Base-by-base conservation (phyloP, 768 basidiomycete species). In the Sporobolomyces pararoseus region DNA sequence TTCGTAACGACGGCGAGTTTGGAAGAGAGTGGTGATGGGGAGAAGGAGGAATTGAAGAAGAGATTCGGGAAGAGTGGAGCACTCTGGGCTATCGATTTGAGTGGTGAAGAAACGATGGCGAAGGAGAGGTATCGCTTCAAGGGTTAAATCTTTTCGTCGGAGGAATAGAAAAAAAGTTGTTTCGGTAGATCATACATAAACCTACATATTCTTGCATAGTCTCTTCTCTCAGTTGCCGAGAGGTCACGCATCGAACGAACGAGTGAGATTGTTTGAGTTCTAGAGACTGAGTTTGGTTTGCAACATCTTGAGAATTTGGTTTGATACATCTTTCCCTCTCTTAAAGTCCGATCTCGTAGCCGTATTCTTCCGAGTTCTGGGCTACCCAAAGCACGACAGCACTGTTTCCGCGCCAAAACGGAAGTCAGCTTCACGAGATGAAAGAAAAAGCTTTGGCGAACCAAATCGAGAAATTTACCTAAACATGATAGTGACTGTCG, bases 321-420 rank as follows among this genome's bases (percentile, higher is more conserved):
- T n/a, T 42, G 39, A 42, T 9, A 42, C 10, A 9, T 42, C 10
- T 42, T 9, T 17, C 9, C 9, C 17, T 42, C 39, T 9, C 23
- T 50, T 52, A 72, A 21, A 72, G 44, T 3, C 54, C 58, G 32
- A 97, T 83, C 75, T 89, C 91, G 79, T 95, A 97, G 78, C 97
- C 92, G 80, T 95, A 96, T 79, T 98, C 95, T 70, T 86, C 86
- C 3, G 85, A 83, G 71, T 85, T 90, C 82, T 95, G 92, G 5
- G 92, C 90, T 64, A 93, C 84, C 95, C 95, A 97, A 19, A 97
- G 84, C 4, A 96, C 85, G 70, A 94, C 84, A 1, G 88, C 87
- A 23, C 91, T 92, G 44, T 17, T 88, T 61, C 13, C 37, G 7
- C 17, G 55, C 31, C 3, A 57, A 37, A n/a, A 23, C 34, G 9